Conservation (phyloP, 2,329 filamentous ascomycete genomes). For the Pseudocercospora macadamiae region DNA sequence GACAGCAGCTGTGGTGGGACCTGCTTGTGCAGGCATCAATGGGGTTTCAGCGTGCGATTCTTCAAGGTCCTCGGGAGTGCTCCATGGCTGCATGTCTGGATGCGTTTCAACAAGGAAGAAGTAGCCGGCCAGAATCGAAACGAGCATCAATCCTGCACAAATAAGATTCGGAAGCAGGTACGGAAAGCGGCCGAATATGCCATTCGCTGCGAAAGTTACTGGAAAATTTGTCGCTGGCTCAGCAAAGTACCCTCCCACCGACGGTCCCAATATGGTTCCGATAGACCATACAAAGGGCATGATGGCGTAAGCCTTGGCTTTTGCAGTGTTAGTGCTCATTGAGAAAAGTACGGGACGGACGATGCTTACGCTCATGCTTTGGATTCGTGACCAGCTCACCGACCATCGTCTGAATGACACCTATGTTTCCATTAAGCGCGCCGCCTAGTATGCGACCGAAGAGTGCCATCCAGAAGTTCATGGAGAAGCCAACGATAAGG, state of each 20-base stretch:
- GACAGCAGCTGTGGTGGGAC: constrained; percentile 71
- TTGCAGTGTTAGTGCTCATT: constrained; percentile 17
- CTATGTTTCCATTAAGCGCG: constrained; percentile 87
- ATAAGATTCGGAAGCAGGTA: constrained; percentile 89
- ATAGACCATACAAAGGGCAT: constrained; percentile 96
- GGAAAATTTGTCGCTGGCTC: constrained; percentile 77
- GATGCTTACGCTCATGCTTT: constrained; percentile 76
- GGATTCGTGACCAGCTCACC: constrained; percentile 81
- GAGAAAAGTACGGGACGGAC: background rate
- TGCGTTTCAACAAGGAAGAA: constrained; percentile 86
- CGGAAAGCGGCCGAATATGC: constrained; percentile 76
- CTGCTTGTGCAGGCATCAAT: constrained; percentile 66
- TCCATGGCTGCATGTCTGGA: constrained; percentile 71
- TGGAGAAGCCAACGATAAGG: constrained; percentile 78
- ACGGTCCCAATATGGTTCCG: constrained; percentile 85
- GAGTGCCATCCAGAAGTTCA: constrained; percentile 82
- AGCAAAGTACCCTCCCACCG: constrained; percentile 84
- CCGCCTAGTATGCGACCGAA: constrained; percentile 76
- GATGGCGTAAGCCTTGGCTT: constrained; percentile 81
- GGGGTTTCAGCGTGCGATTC: constrained; percentile 66
- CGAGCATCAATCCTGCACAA: constrained; percentile 73
- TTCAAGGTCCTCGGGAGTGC: constrained; percentile 42
- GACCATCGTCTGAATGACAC: constrained; percentile 78
- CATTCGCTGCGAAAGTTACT: constrained; percentile 64
- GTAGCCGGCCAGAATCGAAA: constrained; percentile 80